Percentiles rank a stretch among this genome's conserved stretches.
These are phyloP conservation scores for Sarcocystis neurona DNA, from an alignment of 169 alveolate genomes.

Conservation along the genomic window DNA sequence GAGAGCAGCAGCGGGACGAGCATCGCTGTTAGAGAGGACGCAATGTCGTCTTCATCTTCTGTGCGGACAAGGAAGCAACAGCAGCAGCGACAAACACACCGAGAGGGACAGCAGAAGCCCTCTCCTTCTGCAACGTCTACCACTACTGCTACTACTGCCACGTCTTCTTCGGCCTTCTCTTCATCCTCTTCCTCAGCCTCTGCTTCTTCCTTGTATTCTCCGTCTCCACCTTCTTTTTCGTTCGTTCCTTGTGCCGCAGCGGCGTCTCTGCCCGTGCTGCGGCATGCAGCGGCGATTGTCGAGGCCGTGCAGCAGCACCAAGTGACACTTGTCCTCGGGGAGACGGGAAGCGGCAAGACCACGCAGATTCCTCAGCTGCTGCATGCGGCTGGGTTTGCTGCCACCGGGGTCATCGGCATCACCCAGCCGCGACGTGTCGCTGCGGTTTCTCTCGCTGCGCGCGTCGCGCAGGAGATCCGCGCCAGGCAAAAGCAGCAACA, in stretches of 20 bases:
- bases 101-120: neutral
- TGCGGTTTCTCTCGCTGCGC: slow-evolving; percentile 95
- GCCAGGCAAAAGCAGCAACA: slow-evolving; percentile 82
- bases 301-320: slow-evolving; percentile 89
- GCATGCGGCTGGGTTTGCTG: slow-evolving; percentile 89
- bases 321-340: slow-evolving; percentile 95
- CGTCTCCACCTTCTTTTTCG: too few species aligned
- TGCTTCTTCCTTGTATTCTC: too few species aligned
- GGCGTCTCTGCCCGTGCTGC: slow-evolving; percentile 32
- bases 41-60: neutral
- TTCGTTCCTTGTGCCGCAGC: too few species aligned
- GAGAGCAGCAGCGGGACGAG: too few species aligned
- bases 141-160: neutral
- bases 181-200: too few species aligned
- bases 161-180: too few species aligned
- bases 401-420: slow-evolving; percentile 82
- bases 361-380: slow-evolving; percentile 98
- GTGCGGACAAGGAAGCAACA: neutral
- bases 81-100: neutral
- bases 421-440: slow-evolving; percentile 99
- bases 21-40: too few species aligned
- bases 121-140: neutral
- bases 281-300: slow-evolving; percentile 74
- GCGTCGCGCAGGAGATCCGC: slow-evolving; percentile 97
- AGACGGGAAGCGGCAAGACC: slow-evolving; percentile 99